Conservation (phyloP, 257 asterid genomes). For the Schizonepeta tenuifolia region DNA sequence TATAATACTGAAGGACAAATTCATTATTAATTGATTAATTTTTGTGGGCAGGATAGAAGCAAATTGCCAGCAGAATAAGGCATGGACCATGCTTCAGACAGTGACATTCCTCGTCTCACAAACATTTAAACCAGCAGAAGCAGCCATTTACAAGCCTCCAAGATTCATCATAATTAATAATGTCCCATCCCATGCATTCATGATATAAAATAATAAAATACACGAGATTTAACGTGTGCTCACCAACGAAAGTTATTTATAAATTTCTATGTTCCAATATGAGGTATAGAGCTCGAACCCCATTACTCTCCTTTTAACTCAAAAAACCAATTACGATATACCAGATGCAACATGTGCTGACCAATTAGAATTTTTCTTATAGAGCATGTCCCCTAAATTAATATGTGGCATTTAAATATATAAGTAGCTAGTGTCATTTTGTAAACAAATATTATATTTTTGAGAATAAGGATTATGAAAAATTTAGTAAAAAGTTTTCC, state of each 20-base stretch:
- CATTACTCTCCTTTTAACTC: too few relatives aligned
- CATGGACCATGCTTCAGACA: constrained; percentile 45
- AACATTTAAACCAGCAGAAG: constrained; percentile 31
- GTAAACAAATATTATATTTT: too few relatives aligned
- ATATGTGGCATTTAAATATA: too few relatives aligned
- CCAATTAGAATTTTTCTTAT: too few relatives aligned
- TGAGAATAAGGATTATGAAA: too few relatives aligned
- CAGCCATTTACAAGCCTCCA: constrained; percentile 35
- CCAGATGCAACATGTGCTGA: too few relatives aligned
- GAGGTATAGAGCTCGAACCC: too few relatives aligned
- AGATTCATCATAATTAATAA: background rate
- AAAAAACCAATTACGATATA: too few relatives aligned
- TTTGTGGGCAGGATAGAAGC: constrained; percentile 34
- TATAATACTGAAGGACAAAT: constrained; percentile 21
- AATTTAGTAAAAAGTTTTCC: too few relatives aligned
- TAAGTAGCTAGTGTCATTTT: too few relatives aligned
- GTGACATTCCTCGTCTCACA: constrained; percentile 34
- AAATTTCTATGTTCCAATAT: background rate
- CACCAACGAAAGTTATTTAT: background rate
- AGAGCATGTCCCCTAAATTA: too few relatives aligned
- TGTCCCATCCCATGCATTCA: too few relatives aligned
- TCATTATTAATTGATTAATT: constrained; percentile 11
- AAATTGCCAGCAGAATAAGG: constrained; percentile 33
- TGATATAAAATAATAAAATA: background rate
- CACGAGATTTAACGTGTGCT: background rate